Evolutionary conservation across 306 rosid species (phyloP).

Genomic region (Ochetophila trinervis): DNA sequence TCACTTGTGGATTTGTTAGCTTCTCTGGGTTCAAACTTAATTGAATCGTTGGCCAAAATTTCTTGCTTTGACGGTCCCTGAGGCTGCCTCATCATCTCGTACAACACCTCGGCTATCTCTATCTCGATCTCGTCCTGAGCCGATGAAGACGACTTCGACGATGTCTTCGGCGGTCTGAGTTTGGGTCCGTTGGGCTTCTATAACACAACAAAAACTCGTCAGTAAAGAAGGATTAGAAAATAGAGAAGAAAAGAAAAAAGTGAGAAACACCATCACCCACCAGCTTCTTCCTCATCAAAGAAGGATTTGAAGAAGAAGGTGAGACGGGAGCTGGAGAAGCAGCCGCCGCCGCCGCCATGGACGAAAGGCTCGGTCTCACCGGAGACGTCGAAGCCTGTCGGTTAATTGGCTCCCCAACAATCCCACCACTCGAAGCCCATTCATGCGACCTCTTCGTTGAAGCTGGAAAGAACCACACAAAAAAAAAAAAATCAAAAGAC

Average conservation of each 20-base stretch:
- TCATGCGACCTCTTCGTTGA: slow-evolving; percentile 95
- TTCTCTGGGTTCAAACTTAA: slow-evolving; percentile 53
- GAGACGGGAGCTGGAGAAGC: slow-evolving; percentile 55
- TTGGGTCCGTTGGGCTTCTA: slow-evolving; percentile 77
- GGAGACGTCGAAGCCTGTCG: slow-evolving; percentile 80
- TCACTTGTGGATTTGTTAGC: slow-evolving; percentile 52
- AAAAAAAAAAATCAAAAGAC: not conserved
- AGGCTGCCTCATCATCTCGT: slow-evolving; percentile 87
- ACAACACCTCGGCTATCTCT: slow-evolving; percentile 94
- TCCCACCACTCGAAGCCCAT: slow-evolving; percentile 66
- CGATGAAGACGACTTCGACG: slow-evolving; percentile 50
- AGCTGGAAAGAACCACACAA: slow-evolving; percentile 37
- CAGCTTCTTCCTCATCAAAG: slow-evolving; percentile 67
- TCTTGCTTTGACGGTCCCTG: slow-evolving; percentile 81
- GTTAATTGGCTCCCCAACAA: slow-evolving; percentile 56
- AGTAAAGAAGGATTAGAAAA: slow-evolving; percentile 13
- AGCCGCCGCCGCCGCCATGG: slow-evolving; percentile 29
- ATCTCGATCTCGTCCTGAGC: slow-evolving; percentile 92
- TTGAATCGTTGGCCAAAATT: slow-evolving; percentile 38
- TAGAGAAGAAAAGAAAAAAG: slow-evolving; percentile 1
- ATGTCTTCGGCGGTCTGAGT: slow-evolving; percentile 60
- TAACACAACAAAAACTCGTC: slow-evolving; percentile 36
- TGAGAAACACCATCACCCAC: slow-evolving; percentile 40
- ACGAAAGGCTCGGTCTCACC: slow-evolving; percentile 44
- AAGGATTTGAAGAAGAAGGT: slow-evolving; percentile 78